Base-by-base conservation (phyloP, 192 early-diverging fungal species). In the Backusella luteola region DNA sequence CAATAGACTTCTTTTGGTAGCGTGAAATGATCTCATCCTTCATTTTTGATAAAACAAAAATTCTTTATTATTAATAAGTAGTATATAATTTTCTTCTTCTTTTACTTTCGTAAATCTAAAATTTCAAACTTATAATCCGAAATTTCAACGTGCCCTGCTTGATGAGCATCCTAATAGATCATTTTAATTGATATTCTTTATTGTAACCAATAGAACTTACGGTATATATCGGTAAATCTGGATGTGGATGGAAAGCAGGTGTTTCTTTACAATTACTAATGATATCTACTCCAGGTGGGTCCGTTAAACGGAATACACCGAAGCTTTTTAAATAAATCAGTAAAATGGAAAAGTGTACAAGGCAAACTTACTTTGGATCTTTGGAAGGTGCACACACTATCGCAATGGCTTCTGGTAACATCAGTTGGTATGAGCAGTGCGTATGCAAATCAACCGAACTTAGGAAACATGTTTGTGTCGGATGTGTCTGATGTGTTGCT, bases 401-500 rank as follows among this genome's bases (percentile, higher is more conserved):
- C 14, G 96, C 95, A 69, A 97, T 94, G 26, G 96, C 96, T 75
- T 97, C 96, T 17, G 95, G 95, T 6, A 97, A 84, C 89, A 95
- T 94, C 44, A 94, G 76, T 81, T 97, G 96, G 79, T 96, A 96
- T 1, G 94, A 92, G 74, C 89, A 95, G 73, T 97, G 96, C 6
- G 95, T 97, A 83, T 97, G 96, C 67, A 97, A 78, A 79, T 97
- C 96, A 12, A 97, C 89, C 5, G 95, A 96, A 77, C 92, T 93
- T 92, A 97, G 91, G 77, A 97, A 97, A 77, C 96, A 96, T 6
- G 96, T 91, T 84, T 97, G 96, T n/a, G 94, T 91, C 23, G 96
- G 96, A 81, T 96, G 95, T 4, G 94, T 96, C 86, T 88, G 76
- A 4, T 46, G 5, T 39, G 1, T 44, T 44, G 12, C 17, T 44